phyloP scores from a whole-genome alignment of 2,329 filamentous ascomycete genomes.

The Pseudogymnoascus sp. region DNA sequence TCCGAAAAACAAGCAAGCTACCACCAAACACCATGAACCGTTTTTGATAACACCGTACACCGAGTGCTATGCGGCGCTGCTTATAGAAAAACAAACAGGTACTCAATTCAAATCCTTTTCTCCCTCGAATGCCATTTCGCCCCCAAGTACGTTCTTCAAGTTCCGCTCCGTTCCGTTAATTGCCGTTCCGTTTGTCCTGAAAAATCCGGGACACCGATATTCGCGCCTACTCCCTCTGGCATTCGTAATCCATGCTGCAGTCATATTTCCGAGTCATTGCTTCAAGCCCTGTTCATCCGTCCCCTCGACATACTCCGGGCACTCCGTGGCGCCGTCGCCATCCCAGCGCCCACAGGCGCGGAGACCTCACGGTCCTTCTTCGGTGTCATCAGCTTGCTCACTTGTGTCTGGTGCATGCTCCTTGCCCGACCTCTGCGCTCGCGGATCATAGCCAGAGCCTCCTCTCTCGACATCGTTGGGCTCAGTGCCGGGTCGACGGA shows the following conservation, averaged over 20 bases:
- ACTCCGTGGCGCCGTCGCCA: not conserved
- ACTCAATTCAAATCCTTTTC: not conserved
- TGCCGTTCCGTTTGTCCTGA: not conserved
- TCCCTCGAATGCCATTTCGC: not conserved
- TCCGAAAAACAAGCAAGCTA: not conserved
- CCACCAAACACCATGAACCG: conserved; percentile 2
- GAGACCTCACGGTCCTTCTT: conserved; percentile 30
- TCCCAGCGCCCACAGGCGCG: not conserved
- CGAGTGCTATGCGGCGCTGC: conserved; percentile 1
- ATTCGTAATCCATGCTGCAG: not conserved
- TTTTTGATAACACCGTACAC: conserved; percentile 2
- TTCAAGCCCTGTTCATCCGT: conserved; percentile 1
- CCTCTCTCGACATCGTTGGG: conserved; percentile 61
- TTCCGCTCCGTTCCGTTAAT: not conserved
- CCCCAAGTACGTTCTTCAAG: not conserved
- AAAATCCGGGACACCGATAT: not conserved
- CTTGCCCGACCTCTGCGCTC: conserved; percentile 63
- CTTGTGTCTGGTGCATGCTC: conserved; percentile 41
- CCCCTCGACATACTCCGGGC: not conserved
- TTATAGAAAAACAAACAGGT: not conserved
- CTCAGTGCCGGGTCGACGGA: conserved; percentile 50
- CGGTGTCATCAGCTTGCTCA: conserved; percentile 53
- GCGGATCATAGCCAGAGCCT: conserved; percentile 67
- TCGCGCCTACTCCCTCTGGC: not conserved
- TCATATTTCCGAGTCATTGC: not conserved